Evolutionary conservation across 768 basidiomycete species (phyloP).

Genomic region (Naganishia friedmannii): DNA sequence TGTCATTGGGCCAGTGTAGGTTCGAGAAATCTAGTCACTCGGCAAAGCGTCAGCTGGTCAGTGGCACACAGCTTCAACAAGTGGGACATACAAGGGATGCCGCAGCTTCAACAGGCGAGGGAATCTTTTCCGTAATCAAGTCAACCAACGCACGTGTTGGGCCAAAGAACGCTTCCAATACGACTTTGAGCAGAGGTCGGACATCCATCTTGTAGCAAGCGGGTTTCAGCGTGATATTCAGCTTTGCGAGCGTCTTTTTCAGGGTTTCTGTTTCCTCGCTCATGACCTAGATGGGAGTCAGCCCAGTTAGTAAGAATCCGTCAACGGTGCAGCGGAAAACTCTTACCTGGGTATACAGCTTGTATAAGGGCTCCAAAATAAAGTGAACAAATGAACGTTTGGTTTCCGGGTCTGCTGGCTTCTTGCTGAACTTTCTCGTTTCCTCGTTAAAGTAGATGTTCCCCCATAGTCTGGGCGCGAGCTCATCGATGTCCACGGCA

Average conservation of each 20-base stretch:
- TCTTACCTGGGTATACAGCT: constrained; percentile 72
- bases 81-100: constrained; percentile 1
- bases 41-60: background rate
- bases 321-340: background rate
- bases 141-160: constrained; percentile 84
- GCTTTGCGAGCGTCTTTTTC: constrained; percentile 68
- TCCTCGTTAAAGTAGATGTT: constrained; percentile 90
- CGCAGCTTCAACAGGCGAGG: constrained; percentile 58
- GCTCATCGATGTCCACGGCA: constrained; percentile 73
- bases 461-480: constrained; percentile 92
- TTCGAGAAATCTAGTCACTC: constrained; percentile 65
- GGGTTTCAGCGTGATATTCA: constrained; percentile 83
- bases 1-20: constrained; percentile 83
- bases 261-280: constrained; percentile 90
- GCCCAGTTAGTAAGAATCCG: background rate
- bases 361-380: constrained; percentile 92
- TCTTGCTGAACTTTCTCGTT: constrained; percentile 83
- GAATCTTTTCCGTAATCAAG: constrained; percentile 84
- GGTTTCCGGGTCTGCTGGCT: constrained; percentile 72
- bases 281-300: constrained; percentile 61
- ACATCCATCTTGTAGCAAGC: constrained; percentile 99
- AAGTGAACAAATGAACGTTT: constrained; percentile 90
- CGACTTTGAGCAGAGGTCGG: constrained; percentile 84
- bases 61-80: no score
- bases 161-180: constrained; percentile 94